Percentiles rank a stretch among this genome's conserved stretches.
These are phyloP conservation scores for Tillandsia fasciculata DNA, from an alignment of 176 grass and related monocot species.

Conservation along the genomic window DNA sequence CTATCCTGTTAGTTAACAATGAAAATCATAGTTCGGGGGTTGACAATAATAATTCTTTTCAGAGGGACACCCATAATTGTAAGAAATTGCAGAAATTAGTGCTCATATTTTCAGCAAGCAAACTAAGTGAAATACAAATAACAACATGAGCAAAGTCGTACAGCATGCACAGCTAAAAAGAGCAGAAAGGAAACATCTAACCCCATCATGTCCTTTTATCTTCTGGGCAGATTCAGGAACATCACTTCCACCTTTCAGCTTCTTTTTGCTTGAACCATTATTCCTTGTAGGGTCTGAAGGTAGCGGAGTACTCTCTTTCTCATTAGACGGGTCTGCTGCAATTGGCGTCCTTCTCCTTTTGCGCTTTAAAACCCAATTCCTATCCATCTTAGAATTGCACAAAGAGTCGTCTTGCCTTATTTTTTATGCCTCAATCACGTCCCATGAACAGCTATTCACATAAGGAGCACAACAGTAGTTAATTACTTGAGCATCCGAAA, in stretches of 20 bases:
- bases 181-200: constrained; percentile 40
- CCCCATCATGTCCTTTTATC: constrained; percentile 87
- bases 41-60: too few species aligned
- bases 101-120: too few species aligned
- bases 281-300: constrained; percentile 31
- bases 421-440: constrained; percentile 14
- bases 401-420: constrained; percentile 83
- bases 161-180: constrained; percentile 13
- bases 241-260: constrained; percentile 38
- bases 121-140: background rate
- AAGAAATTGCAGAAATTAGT: too few species aligned
- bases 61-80: too few species aligned
- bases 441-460: too few species aligned
- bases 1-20: too few species aligned
- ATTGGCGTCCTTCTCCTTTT: constrained; percentile 76
- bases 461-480: too few species aligned
- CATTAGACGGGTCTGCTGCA: constrained; percentile 47
- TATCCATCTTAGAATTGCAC: constrained; percentile 52
- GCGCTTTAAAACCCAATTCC: constrained; percentile 70
- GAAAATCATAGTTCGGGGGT: too few species aligned
- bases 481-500: too few species aligned
- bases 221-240: constrained; percentile 41
- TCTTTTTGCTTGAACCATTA: constrained; percentile 46
- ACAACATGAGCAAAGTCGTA: background rate
- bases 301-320: constrained; percentile 48